Percentiles rank a stretch among this genome's conserved stretches.
Evolutionary conservation across 352 stramenopile species (phyloP).

Genomic region (Phytopythium mirpurense): DNA sequence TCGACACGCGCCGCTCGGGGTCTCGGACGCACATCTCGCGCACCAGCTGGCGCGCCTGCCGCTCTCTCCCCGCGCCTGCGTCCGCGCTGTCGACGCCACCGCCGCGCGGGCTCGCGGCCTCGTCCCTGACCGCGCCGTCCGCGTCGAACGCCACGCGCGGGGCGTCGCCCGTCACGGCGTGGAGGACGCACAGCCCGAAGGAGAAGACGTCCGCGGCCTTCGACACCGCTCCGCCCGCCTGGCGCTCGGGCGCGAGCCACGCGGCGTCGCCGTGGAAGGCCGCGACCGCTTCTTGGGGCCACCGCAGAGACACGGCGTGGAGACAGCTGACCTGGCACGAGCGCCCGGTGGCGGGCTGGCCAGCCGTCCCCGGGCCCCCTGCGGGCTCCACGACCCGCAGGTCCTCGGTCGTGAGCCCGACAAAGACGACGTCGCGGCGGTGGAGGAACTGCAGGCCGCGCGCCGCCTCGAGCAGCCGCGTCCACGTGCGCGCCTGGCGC

Average conservation of each 20-base stretch:
- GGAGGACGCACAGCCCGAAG: slow-evolving; percentile 4
- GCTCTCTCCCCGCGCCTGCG: background rate
- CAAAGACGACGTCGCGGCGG: background rate
- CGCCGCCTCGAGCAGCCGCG: slow-evolving; percentile 1
- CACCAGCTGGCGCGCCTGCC: background rate
- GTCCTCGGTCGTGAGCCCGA: background rate
- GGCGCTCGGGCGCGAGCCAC: slow-evolving; percentile 1
- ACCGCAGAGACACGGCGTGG: background rate
- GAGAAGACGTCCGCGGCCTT: slow-evolving; percentile 1
- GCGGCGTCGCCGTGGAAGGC: background rate
- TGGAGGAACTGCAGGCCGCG: background rate
- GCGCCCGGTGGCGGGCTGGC: too few species aligned
- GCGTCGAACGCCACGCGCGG: too few species aligned
- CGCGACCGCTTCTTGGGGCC: background rate
- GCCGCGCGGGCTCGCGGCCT: too few species aligned
- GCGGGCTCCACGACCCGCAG: background rate
- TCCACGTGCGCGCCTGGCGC: background rate
- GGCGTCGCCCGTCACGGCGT: background rate
- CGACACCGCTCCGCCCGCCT: background rate
- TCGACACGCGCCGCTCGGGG: background rate
- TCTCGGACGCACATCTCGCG: background rate
- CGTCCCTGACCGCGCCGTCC: background rate
- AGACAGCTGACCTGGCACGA: background rate
- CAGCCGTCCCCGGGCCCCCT: background rate
- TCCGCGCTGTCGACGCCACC: too few species aligned